Percentiles rank a stretch among this genome's conserved stretches.
Evolutionary conservation across 2,329 filamentous ascomycete genomes (phyloP).

Genomic region (Arthroderma uncinatum): DNA sequence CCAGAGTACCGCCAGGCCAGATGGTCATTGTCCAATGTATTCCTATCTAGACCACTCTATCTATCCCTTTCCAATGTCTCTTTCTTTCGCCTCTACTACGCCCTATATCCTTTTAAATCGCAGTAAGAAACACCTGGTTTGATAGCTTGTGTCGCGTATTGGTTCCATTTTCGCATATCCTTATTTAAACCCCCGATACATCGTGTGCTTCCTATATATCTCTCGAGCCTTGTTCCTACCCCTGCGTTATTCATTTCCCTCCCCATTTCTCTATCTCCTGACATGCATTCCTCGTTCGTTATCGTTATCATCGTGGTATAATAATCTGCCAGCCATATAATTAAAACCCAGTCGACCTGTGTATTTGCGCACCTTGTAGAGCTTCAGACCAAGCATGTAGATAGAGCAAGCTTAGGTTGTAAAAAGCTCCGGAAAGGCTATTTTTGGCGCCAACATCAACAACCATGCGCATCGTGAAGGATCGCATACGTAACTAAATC

Average conservation of each 20-base stretch:
- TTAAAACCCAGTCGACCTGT: neutral
- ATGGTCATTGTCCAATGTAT: too few species aligned
- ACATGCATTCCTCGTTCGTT: neutral
- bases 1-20: too few species aligned
- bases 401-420: neutral
- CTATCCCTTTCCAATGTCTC: neutral
- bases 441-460: neutral
- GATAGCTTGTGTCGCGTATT: neutral
- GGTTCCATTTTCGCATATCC: neutral
- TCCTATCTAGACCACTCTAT: too few species aligned
- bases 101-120: neutral
- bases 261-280: neutral
- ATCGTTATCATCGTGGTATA: neutral
- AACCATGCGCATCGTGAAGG: neutral
- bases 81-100: neutral
- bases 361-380: neutral
- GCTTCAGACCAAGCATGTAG: too few species aligned
- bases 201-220: neutral
- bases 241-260: neutral
- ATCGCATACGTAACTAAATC: neutral
- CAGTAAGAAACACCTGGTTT: neutral
- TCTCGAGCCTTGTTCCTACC: neutral
- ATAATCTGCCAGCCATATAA: neutral
- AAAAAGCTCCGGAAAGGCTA: neutral
- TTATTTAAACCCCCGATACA: neutral